Evolutionary conservation across 495 filamentous ascomycete species (phyloP), one percentile per base, ranked within the genome.

Genomic region (Talaromyces ruber): DNA sequence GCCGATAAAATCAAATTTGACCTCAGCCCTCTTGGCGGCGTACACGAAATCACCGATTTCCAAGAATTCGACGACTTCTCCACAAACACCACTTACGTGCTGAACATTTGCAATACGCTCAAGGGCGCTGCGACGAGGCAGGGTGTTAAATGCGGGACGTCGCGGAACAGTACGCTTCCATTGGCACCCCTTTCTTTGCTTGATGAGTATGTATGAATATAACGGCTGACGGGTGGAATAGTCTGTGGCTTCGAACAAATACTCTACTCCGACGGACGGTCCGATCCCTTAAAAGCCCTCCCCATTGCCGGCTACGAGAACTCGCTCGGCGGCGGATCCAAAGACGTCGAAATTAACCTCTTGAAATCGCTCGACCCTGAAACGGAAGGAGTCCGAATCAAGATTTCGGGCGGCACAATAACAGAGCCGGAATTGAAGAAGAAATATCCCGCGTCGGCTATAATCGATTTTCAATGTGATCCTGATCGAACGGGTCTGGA

Each of bases 381-480:
- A 0, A 83, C 80, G 51, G 81, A 91, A 65, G 94, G 94, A 0
- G 62, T 98, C 11, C 79, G 80, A 18, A 65, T 96, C 0, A 83
- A 86, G 65, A 72, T 97, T 25, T 75, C 84, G 45, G 92, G 93
- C 4, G 90, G 86, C 8, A 74, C 76, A 54, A 87, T 84, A 64
- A 71, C 72, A 8, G 76, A 75, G 47, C 69, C 75, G 14, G 72
- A 74, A 22, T 59, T 72, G 2, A 71, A 70, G 51, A 76, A 84
- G 60, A 72, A 78, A 56, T 74, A 81, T 57, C 67, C 80, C 57
- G 87, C 92, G 63, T 78, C 78, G 60, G 89, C 91, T 4, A 76
- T 95, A 6, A 82, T 98, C 25, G 91, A 97, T 64, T 93, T 98
- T 63, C 60, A 90, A 34, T 98, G 94, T 71, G 86, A 94, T 66